Evolutionary conservation across 352 stramenopile species (phyloP), one percentile per base, ranked within the genome.

Genomic region (Pilasporangium apinafurcum): DNA sequence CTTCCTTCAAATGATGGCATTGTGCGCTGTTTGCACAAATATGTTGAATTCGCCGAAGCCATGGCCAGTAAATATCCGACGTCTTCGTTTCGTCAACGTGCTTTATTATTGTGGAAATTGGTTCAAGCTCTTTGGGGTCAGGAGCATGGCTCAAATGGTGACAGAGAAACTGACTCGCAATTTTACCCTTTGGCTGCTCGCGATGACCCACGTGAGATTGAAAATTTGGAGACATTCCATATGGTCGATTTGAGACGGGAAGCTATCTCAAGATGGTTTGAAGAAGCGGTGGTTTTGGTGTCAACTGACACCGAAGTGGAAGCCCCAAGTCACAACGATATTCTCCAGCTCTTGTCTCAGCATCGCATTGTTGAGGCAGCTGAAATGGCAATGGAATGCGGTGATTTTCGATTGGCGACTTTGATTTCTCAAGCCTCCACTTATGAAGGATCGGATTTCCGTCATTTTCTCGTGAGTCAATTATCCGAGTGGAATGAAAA

Each of bases 201-300:
- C 31, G 71, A 89, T 42, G 66, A 83, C 33, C 58, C 72, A 8
- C 68, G 59, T 34, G 77, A 82, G 51, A 45, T 76, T 20, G 77
- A 89, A 48, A 83, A 59, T 26, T 44, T 83, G 28, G 67, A 86
- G 48, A 82, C 53, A 7, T 84, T 84, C 38, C 77, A 81, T 39
- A 78, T 62, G 34, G 56, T 86, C 8, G 77, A 89, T 42, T 40
- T 89, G 33, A 73, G 79, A 2, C 75, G 80, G 14, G 73, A 88
- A 43, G 73, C 74, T 0, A 81, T 88, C 14, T 86, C 77, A 4
- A 78, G 67, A 34, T 92, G 80, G 80, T 83, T 92, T 43, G 77
- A 89, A 51, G 42, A 51, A 20, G 70, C 75, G 1, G 36, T 86
- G 21, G 46, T 53, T 43, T 37, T 39, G 12, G 42, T 38, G 21